Evolutionary conservation across 2,329 filamentous ascomycete species (phyloP).

Genomic region (Neophaeococcomyces mojaviensis): DNA sequence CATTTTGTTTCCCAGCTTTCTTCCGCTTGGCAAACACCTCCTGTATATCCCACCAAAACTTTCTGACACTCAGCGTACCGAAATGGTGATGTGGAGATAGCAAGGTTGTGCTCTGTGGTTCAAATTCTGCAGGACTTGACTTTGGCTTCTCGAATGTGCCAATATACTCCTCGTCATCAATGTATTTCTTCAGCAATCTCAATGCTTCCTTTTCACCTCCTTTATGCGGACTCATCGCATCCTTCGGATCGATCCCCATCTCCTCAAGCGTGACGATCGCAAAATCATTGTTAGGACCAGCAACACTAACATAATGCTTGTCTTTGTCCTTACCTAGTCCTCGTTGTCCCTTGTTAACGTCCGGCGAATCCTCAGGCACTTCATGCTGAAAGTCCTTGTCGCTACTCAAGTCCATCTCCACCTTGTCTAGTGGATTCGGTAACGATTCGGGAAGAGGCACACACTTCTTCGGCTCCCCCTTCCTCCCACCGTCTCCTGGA

Average conservation of each 20-base stretch:
- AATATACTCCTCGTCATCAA: constrained; percentile 57
- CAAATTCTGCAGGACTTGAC: constrained; percentile 66
- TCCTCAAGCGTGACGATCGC: constrained; percentile 64
- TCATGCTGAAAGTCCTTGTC: constrained; percentile 40
- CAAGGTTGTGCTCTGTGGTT: constrained; percentile 64
- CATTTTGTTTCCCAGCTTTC: constrained; percentile 47
- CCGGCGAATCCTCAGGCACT: constrained; percentile 43
- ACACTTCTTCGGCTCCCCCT: constrained; percentile 32
- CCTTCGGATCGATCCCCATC: constrained; percentile 51
- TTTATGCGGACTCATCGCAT: constrained; percentile 57
- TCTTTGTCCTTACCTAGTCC: constrained; percentile 37
- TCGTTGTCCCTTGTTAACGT: constrained; percentile 55
- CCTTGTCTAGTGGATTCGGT: constrained; percentile 49
- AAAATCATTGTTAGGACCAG: constrained; percentile 63
- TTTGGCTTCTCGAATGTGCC: constrained; percentile 70
- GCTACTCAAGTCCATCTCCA: constrained; percentile 46
- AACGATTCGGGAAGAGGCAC: constrained; percentile 52
- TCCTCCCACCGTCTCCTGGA: constrained; percentile 40
- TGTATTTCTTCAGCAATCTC: constrained; percentile 49
- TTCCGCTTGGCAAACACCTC: constrained; percentile 54
- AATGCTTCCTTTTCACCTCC: constrained; percentile 65
- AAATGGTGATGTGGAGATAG: constrained; percentile 70
- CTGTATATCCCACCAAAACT: constrained; percentile 66
- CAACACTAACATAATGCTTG: constrained; percentile 50
- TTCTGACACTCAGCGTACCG: constrained; percentile 60